These are phyloP conservation scores for Phytophthora colocasiae DNA, from an alignment of 352 stramenopile genomes.

Conservation along the genomic window DNA sequence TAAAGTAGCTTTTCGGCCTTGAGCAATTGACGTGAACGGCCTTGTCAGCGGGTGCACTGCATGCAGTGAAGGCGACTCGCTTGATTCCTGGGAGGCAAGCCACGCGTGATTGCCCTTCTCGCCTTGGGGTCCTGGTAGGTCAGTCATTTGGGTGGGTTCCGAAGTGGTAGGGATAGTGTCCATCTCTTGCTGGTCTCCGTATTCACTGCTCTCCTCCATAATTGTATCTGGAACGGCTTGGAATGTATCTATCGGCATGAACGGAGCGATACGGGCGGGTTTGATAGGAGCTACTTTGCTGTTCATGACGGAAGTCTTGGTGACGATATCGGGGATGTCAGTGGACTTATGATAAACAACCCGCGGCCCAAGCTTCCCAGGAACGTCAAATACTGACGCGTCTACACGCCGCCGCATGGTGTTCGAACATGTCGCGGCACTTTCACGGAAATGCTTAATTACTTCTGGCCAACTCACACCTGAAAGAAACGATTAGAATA, in stretches of 20 bases:
- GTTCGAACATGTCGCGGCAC: constrained; percentile 51
- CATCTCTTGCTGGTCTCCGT: constrained; percentile 6
- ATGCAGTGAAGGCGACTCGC: constrained; percentile 28
- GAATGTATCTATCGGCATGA: constrained; percentile 24
- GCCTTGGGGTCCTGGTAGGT: background rate
- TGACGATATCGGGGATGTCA: constrained; percentile 38
- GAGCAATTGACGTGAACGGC: constrained; percentile 26
- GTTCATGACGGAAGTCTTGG: constrained; percentile 41
- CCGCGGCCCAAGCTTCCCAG: constrained; percentile 4
- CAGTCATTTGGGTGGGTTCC: background rate
- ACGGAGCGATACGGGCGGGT: constrained; percentile 25
- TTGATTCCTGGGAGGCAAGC: constrained; percentile 14
- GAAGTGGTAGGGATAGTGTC: background rate
- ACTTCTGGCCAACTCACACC: constrained; percentile 79
- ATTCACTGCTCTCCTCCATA: constrained; percentile 25
- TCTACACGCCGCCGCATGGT: constrained; percentile 48
- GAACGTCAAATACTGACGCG: constrained; percentile 18
- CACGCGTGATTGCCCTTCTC: constrained; percentile 36
- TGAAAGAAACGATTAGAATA: constrained; percentile 22
- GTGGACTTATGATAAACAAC: constrained; percentile 17
- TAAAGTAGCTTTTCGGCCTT: constrained; percentile 38
- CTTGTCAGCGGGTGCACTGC: constrained; percentile 30
- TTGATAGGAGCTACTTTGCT: constrained; percentile 21
- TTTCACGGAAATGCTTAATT: constrained; percentile 65
- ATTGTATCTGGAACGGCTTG: constrained; percentile 23